These are phyloP conservation scores for Hypsizygus marmoreus DNA, from an alignment of 768 basidiomycete genomes.

Conservation along the genomic window DNA sequence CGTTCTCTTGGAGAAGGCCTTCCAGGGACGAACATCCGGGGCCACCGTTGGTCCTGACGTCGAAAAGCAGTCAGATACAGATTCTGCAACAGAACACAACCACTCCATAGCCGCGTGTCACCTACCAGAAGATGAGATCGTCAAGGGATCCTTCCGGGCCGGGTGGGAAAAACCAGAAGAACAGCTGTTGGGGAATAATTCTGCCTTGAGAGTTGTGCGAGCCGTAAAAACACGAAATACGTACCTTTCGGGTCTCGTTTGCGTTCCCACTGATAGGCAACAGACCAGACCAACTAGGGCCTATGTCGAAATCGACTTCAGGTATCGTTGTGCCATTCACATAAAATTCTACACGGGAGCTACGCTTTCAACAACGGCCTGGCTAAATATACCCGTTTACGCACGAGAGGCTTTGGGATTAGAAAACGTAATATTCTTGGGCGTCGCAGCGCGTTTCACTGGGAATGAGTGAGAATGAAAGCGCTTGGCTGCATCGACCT, in stretches of 20 bases:
- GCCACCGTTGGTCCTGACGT: constrained; percentile 73
- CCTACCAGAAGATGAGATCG: constrained; percentile 75
- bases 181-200: constrained; percentile 47
- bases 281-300: constrained; percentile 75
- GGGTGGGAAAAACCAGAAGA: constrained; percentile 86
- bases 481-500: constrained; percentile 49
- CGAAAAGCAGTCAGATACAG: no score
- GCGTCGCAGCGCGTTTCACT: constrained; percentile 16
- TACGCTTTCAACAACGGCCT: neutral
- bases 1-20: constrained; percentile 74
- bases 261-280: constrained; percentile 63
- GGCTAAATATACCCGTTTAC: constrained; percentile 13
- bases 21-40: constrained; percentile 78
- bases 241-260: constrained; percentile 67
- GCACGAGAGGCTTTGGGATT: constrained; percentile 66
- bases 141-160: constrained; percentile 71
- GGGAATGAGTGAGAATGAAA: constrained; percentile 22
- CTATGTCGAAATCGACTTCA: constrained; percentile 70
- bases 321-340: constrained; percentile 70
- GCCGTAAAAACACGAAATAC: neutral
- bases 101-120: no score
- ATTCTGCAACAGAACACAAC: no score
- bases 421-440: constrained; percentile 71
- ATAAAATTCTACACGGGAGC: constrained; percentile 53
- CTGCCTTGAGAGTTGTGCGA: no score